These are phyloP conservation scores for Debaryomyces hansenii DNA, from an alignment of 805 yeast species.

Conservation along the genomic window DNA sequence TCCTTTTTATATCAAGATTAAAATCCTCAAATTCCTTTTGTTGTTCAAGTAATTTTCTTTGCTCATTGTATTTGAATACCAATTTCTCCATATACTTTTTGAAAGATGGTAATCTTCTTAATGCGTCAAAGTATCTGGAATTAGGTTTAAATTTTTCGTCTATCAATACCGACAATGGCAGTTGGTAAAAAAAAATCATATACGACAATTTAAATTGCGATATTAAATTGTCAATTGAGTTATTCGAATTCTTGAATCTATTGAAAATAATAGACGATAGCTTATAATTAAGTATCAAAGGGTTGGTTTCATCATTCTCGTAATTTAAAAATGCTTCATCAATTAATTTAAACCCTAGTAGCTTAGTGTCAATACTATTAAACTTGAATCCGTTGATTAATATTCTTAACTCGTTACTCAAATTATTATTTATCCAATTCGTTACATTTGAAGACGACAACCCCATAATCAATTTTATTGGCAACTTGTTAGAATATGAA, in stretches of 20 bases:
- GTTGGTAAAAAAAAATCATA: constrained; percentile 42
- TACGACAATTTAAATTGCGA: constrained; percentile 36
- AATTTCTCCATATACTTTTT: constrained; percentile 31
- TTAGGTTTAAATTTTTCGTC: constrained; percentile 10
- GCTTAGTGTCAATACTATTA: constrained; percentile 29
- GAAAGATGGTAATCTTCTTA: constrained; percentile 37
- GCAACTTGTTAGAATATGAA: constrained; percentile 23
- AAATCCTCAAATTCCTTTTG: not conserved
- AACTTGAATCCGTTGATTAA: constrained; percentile 31
- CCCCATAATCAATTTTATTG: constrained; percentile 36
- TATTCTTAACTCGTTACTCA: constrained; percentile 30
- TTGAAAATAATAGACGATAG: constrained; percentile 26
- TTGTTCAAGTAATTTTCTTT: constrained; percentile 1
- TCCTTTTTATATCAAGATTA: not conserved
- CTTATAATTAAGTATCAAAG: constrained; percentile 22
- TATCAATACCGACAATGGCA: constrained; percentile 28
- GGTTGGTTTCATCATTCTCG: constrained; percentile 16
- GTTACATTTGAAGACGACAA: constrained; percentile 35
- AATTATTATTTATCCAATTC: constrained; percentile 35
- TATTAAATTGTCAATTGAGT: constrained; percentile 40
- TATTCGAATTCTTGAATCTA: constrained; percentile 38
- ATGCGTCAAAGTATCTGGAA: constrained; percentile 18
- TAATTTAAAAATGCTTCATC: constrained; percentile 31
- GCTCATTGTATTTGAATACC: constrained; percentile 9
- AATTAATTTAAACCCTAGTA: constrained; percentile 33